These are phyloP conservation scores for Fusarium setosum DNA, from an alignment of 2,329 filamentous ascomycete species.

Conservation along the genomic window DNA sequence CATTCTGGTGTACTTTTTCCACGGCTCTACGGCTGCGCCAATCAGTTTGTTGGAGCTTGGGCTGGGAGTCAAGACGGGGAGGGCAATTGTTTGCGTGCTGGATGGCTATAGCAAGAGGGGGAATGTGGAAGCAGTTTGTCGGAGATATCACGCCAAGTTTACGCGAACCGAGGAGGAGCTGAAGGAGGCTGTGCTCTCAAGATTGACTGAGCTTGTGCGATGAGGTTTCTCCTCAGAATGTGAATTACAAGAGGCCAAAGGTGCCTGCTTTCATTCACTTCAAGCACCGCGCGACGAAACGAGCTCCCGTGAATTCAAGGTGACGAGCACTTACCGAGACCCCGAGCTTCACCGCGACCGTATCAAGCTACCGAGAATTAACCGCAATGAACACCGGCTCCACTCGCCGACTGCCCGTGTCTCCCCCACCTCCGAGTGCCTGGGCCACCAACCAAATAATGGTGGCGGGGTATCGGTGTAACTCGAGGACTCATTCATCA, in stretches of 20 bases:
- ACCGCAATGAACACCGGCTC: background rate
- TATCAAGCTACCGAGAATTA: background rate
- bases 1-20: slow-evolving; percentile 68
- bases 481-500: slow-evolving; percentile 12
- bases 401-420: slow-evolving; percentile 1
- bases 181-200: slow-evolving; percentile 45
- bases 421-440: slow-evolving; percentile 10
- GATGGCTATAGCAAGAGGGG: slow-evolving; percentile 67
- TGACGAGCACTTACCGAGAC: too few relatives aligned
- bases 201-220: background rate
- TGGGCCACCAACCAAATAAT: slow-evolving; percentile 6
- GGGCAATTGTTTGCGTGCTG: slow-evolving; percentile 64
- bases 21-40: slow-evolving; percentile 62
- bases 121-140: slow-evolving; percentile 69
- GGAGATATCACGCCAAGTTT: slow-evolving; percentile 57
- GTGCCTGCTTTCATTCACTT: too few relatives aligned
- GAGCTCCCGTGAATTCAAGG: too few relatives aligned
- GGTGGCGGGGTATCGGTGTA: slow-evolving; percentile 38
- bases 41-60: slow-evolving; percentile 72
- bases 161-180: slow-evolving; percentile 56
- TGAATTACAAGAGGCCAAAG: too few relatives aligned
- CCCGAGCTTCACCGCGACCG: too few relatives aligned
- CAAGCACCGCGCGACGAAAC: too few relatives aligned
- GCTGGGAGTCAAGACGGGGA: slow-evolving; percentile 56
- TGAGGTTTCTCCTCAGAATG: background rate